A percentile compares a stretch with the other conserved stretches of the same genome.
Conservation (phyloP, 495 filamentous ascomycete genomes). For the Bacidia gigantensis region DNA sequence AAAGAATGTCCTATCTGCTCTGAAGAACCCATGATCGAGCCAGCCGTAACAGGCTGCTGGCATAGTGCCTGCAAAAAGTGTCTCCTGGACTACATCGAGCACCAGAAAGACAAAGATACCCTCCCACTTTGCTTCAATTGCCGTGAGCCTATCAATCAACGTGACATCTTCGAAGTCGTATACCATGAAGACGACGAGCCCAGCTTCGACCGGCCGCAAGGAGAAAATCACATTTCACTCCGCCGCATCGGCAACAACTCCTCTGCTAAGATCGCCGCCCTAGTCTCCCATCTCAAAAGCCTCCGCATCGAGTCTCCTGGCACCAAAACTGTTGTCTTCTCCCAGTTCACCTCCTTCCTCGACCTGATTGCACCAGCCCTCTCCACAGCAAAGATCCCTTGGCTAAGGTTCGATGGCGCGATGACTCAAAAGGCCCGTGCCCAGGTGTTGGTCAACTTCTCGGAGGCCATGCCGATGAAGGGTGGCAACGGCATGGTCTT, state of each 20-base stretch:
- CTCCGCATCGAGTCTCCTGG: conserved; percentile 44
- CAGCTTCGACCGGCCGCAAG: conserved; percentile 24
- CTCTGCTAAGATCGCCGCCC: conserved; percentile 72
- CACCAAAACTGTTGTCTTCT: conserved; percentile 89
- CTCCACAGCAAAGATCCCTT: conserved; percentile 51
- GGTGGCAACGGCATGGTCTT: conserved; percentile 40
- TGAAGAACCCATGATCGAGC: conserved; percentile 87
- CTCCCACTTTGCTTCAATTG: conserved; percentile 78
- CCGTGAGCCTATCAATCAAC: conserved; percentile 62
- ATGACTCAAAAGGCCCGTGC: conserved; percentile 78
- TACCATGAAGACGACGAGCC: conserved; percentile 32
- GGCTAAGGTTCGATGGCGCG: conserved; percentile 78
- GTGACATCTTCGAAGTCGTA: conserved; percentile 85
- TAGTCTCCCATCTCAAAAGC: conserved; percentile 58
- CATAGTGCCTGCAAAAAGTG: conserved; percentile 93
- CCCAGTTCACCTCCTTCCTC: conserved; percentile 93
- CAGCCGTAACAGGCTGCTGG: conserved; percentile 90
- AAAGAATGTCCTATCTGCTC: conserved; percentile 91
- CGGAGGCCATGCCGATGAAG: conserved; percentile 15
- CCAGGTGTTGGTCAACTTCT: conserved; percentile 58
- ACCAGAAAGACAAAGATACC: conserved; percentile 63
- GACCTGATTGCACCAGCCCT: conserved; percentile 77
- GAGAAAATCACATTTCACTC: conserved; percentile 49
- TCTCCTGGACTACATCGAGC: conserved; percentile 70
- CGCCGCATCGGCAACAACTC: conserved; percentile 66